phyloP scores from a whole-genome alignment of 768 basidiomycete species.

The Cyclocybe cylindracea region DNA sequence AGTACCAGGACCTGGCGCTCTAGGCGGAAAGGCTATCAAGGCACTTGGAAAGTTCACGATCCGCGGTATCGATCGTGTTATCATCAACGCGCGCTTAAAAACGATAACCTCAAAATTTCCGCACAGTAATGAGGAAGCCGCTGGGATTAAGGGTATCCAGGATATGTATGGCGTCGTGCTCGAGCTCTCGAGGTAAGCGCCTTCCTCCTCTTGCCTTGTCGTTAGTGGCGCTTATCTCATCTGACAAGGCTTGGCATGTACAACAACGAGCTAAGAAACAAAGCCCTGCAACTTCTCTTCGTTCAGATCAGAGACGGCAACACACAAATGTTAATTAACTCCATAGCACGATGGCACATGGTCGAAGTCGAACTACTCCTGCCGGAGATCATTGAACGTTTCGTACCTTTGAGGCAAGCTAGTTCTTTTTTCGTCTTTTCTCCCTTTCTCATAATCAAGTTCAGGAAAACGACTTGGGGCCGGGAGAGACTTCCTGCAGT shows the following conservation, averaged over 20 bases:
- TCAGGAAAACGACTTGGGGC: constrained; percentile 6
- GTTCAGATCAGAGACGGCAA: constrained; percentile 15
- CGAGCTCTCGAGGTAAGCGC: constrained; percentile 24
- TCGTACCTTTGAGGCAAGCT: constrained; percentile 3
- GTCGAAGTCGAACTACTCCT: constrained; percentile 8
- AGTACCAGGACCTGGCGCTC: constrained; percentile 21
- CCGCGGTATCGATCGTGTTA: constrained; percentile 24
- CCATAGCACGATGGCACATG: constrained; percentile 5
- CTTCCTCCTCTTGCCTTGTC: background rate
- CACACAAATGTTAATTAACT: constrained; percentile 8
- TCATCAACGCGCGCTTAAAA: constrained; percentile 19
- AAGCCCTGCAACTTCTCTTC: constrained; percentile 19
- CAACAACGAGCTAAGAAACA: constrained; percentile 11
- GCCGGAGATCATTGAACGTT: constrained; percentile 3
- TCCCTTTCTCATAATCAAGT: background rate
- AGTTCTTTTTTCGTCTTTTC: background rate
- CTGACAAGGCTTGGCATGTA: constrained; percentile 16
- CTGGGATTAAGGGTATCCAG: constrained; percentile 12
- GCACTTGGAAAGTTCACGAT: constrained; percentile 26
- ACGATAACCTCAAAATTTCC: constrained; percentile 18
- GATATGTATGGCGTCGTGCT: constrained; percentile 26
- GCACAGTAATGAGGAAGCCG: constrained; percentile 12
- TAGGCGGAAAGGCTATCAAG: constrained; percentile 26
- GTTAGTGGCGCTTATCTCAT: background rate
- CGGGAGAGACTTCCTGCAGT: constrained; percentile 4